phyloP scores from a whole-genome alignment of 2,329 filamentous ascomycete species.

The Aphanoascus verrucosus region DNA sequence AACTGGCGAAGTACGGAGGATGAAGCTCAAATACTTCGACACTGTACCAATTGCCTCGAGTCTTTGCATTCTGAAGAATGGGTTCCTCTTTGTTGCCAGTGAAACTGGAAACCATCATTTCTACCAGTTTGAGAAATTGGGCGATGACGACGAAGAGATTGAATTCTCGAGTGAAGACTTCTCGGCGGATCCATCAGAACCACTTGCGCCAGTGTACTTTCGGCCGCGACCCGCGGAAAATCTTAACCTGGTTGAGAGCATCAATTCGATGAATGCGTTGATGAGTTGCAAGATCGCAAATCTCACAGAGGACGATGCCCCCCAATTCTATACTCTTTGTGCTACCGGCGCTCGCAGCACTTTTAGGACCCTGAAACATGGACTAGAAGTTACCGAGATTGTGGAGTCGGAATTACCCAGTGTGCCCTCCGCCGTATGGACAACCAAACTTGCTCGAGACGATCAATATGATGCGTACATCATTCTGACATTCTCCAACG shows the following conservation, averaged over 20 bases:
- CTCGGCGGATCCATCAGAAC: slow-evolving; percentile 59
- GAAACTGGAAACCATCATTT: slow-evolving; percentile 90
- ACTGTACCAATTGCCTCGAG: slow-evolving; percentile 81
- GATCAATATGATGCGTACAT: slow-evolving; percentile 93
- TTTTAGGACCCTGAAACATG: slow-evolving; percentile 86
- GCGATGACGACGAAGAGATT: slow-evolving; percentile 83
- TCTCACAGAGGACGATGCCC: slow-evolving; percentile 80
- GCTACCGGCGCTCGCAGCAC: slow-evolving; percentile 80
- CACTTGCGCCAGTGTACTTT: slow-evolving; percentile 75
- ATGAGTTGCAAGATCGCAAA: slow-evolving; percentile 89
- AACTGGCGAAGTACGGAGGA: slow-evolving; percentile 66
- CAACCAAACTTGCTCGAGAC: slow-evolving; percentile 68
- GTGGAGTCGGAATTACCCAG: slow-evolving; percentile 87
- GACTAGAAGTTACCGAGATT: slow-evolving; percentile 84
- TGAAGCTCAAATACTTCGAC: slow-evolving; percentile 97
- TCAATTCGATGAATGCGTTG: slow-evolving; percentile 81
- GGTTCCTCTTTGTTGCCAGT: slow-evolving; percentile 84
- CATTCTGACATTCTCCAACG: slow-evolving; percentile 82
- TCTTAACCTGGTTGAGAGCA: slow-evolving; percentile 69
- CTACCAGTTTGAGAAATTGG: slow-evolving; percentile 95
- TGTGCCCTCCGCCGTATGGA: slow-evolving; percentile 89
- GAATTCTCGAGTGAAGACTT: slow-evolving; percentile 79
- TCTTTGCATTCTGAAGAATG: slow-evolving; percentile 87
- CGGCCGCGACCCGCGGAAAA: slow-evolving; percentile 69
- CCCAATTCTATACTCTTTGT: slow-evolving; percentile 89